phyloP scores from a whole-genome alignment of 2,329 filamentous ascomycete genomes.

The Fusarium denticulatum region DNA sequence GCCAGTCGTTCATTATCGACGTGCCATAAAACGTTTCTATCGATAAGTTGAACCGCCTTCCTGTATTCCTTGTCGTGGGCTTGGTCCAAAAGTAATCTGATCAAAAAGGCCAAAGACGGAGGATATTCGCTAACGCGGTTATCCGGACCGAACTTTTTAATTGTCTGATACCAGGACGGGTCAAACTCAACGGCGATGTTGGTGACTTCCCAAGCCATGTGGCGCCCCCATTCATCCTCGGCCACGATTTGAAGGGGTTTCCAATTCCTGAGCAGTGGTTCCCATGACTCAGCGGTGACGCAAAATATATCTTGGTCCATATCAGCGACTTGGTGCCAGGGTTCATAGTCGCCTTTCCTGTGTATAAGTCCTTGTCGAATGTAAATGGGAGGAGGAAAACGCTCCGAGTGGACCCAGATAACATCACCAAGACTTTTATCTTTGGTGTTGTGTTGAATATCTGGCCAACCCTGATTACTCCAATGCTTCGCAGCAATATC shows the following conservation, averaged over 20 bases:
- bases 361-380: not conserved
- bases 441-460: not conserved
- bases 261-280: not conserved
- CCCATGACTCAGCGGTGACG: accelerated
- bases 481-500: not conserved
- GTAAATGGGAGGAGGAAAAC: not conserved
- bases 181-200: not conserved
- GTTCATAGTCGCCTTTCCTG: not conserved
- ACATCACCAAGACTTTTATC: not conserved
- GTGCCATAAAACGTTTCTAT: not conserved
- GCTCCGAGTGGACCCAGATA: not conserved
- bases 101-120: not conserved
- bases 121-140: not conserved
- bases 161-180: not conserved
- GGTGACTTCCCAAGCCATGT: no score
- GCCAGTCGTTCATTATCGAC: accelerated
- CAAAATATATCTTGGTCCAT: not conserved
- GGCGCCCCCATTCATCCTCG: not conserved
- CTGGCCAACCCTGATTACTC: not conserved
- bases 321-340: not conserved
- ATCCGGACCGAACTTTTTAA: not conserved
- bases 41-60: not conserved
- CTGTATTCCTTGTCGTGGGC: accelerated
- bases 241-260: not conserved
- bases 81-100: not conserved